Evolutionary conservation across 306 rosid species (phyloP).

Genomic region (Cucumis sativus): Cucumber_9930_V3 NC_026657.2:6216501-6217000

Average conservation of each 20-base stretch:
- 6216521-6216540: conserved; percentile 5
- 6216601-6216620: conserved; percentile 78
- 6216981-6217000: neutral
- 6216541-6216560: too few relatives aligned
- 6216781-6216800: neutral
- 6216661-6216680: conserved; percentile 67
- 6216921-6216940: neutral
- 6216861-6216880: neutral
- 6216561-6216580: too few relatives aligned
- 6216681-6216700: too few relatives aligned
- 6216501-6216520: conserved; percentile 40
- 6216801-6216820: neutral
- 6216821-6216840: neutral
- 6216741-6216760: neutral
- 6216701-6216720: neutral
- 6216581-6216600: conserved; percentile 28
- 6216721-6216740: neutral
- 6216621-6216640: conserved; percentile 91
- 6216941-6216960: neutral
- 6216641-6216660: conserved; percentile 85
- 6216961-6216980: neutral
- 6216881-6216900: neutral
- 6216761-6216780: neutral
- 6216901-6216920: neutral
- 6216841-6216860: neutral